These are phyloP conservation scores for Cystobasidium sp. DNA, from an alignment of 1,284 basidiomycete genomes.

Conservation along the genomic window DNA sequence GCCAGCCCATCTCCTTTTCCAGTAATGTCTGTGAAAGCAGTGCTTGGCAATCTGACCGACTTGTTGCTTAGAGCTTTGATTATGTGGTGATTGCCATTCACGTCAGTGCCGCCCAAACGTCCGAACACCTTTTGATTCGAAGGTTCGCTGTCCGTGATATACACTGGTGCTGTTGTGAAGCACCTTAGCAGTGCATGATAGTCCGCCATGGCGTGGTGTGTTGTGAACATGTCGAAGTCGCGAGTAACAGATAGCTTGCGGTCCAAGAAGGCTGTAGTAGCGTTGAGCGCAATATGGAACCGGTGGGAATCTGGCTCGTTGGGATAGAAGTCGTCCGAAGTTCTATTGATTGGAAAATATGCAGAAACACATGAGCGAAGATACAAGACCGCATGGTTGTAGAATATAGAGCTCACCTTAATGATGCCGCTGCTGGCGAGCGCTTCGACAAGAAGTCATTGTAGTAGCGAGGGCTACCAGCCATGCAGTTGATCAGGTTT, in stretches of 20 bases:
- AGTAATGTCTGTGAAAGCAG: slow-evolving; percentile 44
- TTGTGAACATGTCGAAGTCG: slow-evolving; percentile 55
- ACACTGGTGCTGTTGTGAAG: slow-evolving; percentile 50
- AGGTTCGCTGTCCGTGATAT: slow-evolving; percentile 45
- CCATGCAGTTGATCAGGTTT: slow-evolving; percentile 54
- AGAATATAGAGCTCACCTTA: slow-evolving; percentile 42
- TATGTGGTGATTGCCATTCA: slow-evolving; percentile 11
- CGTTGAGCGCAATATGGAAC: slow-evolving; percentile 53
- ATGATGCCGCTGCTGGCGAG: slow-evolving; percentile 17
- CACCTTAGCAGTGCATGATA: slow-evolving; percentile 53
- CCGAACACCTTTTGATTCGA: slow-evolving; percentile 38
- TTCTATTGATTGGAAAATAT: slow-evolving; percentile 42
- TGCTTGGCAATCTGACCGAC: slow-evolving; percentile 36
- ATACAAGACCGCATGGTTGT: slow-evolving; percentile 1
- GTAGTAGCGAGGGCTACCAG: slow-evolving; percentile 45
- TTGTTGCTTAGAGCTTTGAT: slow-evolving; percentile 38
- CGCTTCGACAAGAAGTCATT: slow-evolving; percentile 18
- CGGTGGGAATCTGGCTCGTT: slow-evolving; percentile 52
- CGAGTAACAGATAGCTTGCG: slow-evolving; percentile 46
- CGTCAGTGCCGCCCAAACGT: slow-evolving; percentile 9
- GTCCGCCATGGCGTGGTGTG: slow-evolving; percentile 32
- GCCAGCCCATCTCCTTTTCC: slow-evolving; percentile 31
- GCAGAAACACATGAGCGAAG: slow-evolving; percentile 4
- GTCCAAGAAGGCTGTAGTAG: slow-evolving; percentile 48
- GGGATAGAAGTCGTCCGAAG: slow-evolving; percentile 55